Conservation (phyloP, 2,329 filamentous ascomycete species). For the Rhynchosporium graminicola region DNA sequence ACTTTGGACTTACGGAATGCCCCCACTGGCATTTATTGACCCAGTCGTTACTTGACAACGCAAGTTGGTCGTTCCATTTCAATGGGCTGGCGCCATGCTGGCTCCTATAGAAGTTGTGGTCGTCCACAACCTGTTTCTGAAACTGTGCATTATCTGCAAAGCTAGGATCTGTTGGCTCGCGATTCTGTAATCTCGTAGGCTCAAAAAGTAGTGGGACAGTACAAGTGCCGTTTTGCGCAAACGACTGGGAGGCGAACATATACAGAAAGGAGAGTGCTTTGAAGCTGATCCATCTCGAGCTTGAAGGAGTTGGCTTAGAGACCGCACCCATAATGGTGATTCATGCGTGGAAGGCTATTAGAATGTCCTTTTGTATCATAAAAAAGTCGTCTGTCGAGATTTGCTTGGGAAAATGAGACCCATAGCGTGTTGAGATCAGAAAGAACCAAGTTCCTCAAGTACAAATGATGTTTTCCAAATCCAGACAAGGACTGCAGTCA, state of each 20-base stretch:
- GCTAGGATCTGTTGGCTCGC: slow-evolving; percentile 6
- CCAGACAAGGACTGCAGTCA: not conserved
- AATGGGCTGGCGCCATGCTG: not conserved
- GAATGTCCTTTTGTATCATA: no score
- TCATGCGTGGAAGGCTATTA: not conserved
- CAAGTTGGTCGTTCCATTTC: not conserved
- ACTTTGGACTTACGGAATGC: not conserved
- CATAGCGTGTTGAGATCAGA: not conserved
- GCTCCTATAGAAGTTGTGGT: not conserved
- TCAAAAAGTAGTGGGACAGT: not conserved
- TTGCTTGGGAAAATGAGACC: no score
- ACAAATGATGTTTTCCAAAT: not conserved
- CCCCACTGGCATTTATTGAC: not conserved
- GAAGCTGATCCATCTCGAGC: not conserved
- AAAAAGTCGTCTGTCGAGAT: no score
- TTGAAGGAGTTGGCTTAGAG: not conserved
- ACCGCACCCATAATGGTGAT: not conserved
- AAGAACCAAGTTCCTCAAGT: not conserved
- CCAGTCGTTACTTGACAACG: not conserved
- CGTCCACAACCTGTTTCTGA: not conserved
- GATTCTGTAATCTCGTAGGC: not conserved
- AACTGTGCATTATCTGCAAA: slow-evolving; percentile 1
- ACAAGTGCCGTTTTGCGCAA: not conserved
- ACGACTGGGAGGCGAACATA: not conserved
- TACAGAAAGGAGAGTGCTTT: not conserved